Base-by-base conservation (phyloP, 2,329 filamentous ascomycete genomes). In the Colletotrichum somersetense region DNA sequence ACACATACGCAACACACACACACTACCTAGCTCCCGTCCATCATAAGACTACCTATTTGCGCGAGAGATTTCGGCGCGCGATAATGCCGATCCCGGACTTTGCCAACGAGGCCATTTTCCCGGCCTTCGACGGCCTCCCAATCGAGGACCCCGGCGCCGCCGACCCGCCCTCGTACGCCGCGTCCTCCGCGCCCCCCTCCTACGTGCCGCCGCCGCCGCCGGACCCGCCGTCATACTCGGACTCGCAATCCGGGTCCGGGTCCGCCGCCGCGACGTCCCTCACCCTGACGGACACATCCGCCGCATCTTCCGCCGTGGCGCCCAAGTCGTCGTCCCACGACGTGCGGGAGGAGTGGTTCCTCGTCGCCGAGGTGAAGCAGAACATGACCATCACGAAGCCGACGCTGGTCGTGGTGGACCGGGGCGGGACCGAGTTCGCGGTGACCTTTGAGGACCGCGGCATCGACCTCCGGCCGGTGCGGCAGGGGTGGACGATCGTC, bases 311-410 rank as follows among this genome's bases (percentile, higher is more conserved):
- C 53, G 53, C 30, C 33, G 33, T 23, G 11, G 14, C 57, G n/a
- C 50, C 59, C 40, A 53, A 26, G 18, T 72, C 30, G 66, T 75
- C 12, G 18, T 46, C 42, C 30, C 50, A 62, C 81, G 71, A 73
- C 67, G 67, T 62, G 2, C 61, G 56, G 42, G 62, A 71, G 67
- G 71, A 73, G 48, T 73, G 81, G 78, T 82, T 81, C 74, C 81
- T 86, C 48, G 79, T 87, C 16, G 85, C 82, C 50, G 81, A 86
- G 67, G 79, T 86, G 67, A 83, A 83, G 71, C 80, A 86, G 73
- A 80, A 86, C 77, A 84, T 83, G 78, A 84, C 85, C 52, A 85
- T 87, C 74, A 86, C 81, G 26, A 83, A 86, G 73, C 85, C 85
- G 7, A 87, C 85, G 5, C 80, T 87, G 1, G 83, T 87, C 63